Evolutionary conservation across 495 filamentous ascomycete genomes (phyloP).

Genomic region (Thermochaetoides thermophila): DNA sequence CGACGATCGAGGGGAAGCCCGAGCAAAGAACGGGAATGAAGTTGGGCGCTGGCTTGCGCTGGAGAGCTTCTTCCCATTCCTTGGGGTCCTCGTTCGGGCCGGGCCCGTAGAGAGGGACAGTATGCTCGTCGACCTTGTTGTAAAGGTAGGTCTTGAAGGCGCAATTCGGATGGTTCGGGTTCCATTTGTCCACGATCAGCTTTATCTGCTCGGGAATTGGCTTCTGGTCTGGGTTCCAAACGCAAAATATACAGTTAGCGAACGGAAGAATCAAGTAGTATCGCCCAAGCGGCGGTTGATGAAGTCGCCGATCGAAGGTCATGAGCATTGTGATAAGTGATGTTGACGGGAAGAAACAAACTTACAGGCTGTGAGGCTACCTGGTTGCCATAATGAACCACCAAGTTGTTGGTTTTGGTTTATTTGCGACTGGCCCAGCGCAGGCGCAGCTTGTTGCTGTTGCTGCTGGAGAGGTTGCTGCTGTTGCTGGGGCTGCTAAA

Average conservation of each 20-base stretch:
- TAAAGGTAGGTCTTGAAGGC: slow-evolving; percentile 88
- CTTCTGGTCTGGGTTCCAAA: slow-evolving; percentile 45
- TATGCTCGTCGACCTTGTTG: slow-evolving; percentile 69
- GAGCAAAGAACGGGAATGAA: slow-evolving; percentile 54
- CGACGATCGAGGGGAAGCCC: slow-evolving; percentile 46
- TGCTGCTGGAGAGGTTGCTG: slow-evolving; percentile 20
- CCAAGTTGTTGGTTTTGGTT: slow-evolving; percentile 20
- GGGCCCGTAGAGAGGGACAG: slow-evolving; percentile 71
- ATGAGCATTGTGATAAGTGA: no score
- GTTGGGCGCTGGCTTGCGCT: slow-evolving; percentile 62
- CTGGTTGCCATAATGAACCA: slow-evolving; percentile 34
- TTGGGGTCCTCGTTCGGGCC: slow-evolving; percentile 58
- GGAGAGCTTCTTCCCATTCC: slow-evolving; percentile 88
- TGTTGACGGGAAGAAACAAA: neutral
- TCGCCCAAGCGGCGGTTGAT: no score
- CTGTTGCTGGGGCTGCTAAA: slow-evolving; percentile 13
- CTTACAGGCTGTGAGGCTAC: slow-evolving; percentile 29
- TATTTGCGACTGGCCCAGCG: slow-evolving; percentile 21
- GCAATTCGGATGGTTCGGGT: slow-evolving; percentile 51
- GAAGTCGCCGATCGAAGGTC: no score
- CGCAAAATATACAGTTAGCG: slow-evolving; percentile 6
- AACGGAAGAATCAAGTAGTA: neutral
- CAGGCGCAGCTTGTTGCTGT: slow-evolving; percentile 16
- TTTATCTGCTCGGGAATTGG: slow-evolving; percentile 74
- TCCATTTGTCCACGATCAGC: slow-evolving; percentile 71